These are phyloP conservation scores for Claviceps pusilla DNA, from an alignment of 2,329 filamentous ascomycete genomes.

Conservation along the genomic window DNA sequence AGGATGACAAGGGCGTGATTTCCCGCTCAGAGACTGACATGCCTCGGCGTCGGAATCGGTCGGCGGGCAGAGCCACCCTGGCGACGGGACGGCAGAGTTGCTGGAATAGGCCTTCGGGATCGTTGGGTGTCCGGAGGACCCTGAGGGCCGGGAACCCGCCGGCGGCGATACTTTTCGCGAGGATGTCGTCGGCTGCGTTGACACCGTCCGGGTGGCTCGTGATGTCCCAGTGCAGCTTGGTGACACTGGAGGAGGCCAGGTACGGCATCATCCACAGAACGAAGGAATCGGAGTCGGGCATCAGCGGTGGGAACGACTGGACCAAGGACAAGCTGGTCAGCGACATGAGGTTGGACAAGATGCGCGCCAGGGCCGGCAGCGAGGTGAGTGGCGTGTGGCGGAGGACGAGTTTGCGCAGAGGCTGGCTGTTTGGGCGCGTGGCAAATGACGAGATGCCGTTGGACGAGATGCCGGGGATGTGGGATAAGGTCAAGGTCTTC, in stretches of 20 bases:
- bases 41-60: slow-evolving; percentile 26
- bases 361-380: slow-evolving; percentile 41
- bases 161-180: slow-evolving; percentile 47
- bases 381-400: slow-evolving; percentile 42
- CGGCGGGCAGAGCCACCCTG: slow-evolving; percentile 34
- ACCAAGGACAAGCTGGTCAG: slow-evolving; percentile 38
- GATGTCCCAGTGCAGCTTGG: slow-evolving; percentile 50
- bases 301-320: slow-evolving; percentile 38
- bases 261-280: slow-evolving; percentile 49
- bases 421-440: slow-evolving; percentile 29
- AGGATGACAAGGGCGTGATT: slow-evolving; percentile 7
- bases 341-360: slow-evolving; percentile 38
- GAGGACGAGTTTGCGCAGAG: slow-evolving; percentile 36
- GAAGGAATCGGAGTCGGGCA: slow-evolving; percentile 38
- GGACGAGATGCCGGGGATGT: slow-evolving; percentile 40
- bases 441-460: slow-evolving; percentile 42
- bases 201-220: slow-evolving; percentile 28
- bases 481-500: slow-evolving; percentile 38
- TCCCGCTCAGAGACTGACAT: slow-evolving; percentile 6
- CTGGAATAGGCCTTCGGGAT: slow-evolving; percentile 56
- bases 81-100: slow-evolving; percentile 49
- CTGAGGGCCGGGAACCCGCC: slow-evolving; percentile 48
- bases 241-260: slow-evolving; percentile 38
- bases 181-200: slow-evolving; percentile 41
- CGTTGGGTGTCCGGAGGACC: slow-evolving; percentile 48